These are phyloP conservation scores for Solanum neorickii DNA, from an alignment of 257 asterid genomes.

Conservation along the genomic window DNA sequence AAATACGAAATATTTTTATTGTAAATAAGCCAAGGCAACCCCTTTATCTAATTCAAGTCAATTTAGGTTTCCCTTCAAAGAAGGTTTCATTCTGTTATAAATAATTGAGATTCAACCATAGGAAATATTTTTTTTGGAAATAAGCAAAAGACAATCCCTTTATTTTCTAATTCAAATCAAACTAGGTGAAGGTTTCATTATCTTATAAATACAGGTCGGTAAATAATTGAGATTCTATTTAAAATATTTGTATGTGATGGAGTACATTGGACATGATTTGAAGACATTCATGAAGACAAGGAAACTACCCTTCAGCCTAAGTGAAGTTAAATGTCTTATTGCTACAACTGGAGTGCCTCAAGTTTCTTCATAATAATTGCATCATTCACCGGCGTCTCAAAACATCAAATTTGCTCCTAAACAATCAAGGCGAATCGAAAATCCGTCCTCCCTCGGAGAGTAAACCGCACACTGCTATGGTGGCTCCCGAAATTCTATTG, in stretches of 20 bases:
- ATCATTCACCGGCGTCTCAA: constrained; percentile 70
- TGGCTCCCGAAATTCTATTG: constrained; percentile 82
- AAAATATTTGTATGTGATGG: constrained; percentile 18
- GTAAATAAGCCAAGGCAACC: too few species aligned
- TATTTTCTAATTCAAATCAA: too few species aligned
- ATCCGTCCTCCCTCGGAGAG: constrained; percentile 68
- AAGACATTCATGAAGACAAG: constrained; percentile 61
- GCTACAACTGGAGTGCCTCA: constrained; percentile 61
- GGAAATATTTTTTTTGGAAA: too few species aligned
- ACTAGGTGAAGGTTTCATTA: too few species aligned
- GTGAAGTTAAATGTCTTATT: constrained; percentile 80
- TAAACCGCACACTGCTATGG: constrained; percentile 53
- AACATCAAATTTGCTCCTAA: constrained; percentile 68
- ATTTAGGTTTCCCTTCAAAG: too few species aligned
- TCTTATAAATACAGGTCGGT: too few species aligned
- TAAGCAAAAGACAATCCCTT: too few species aligned
- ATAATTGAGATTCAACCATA: too few species aligned
- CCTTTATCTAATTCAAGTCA: too few species aligned
- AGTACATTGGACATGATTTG: constrained; percentile 85
- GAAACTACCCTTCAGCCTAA: constrained; percentile 58
- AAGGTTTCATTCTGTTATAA: too few species aligned
- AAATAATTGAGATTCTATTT: too few species aligned
- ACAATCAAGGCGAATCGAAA: constrained; percentile 59
- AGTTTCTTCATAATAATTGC: constrained; percentile 72
- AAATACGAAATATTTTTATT: too few species aligned